phyloP scores from a whole-genome alignment of 768 basidiomycete species.

The Kwoniella sp. region DNA sequence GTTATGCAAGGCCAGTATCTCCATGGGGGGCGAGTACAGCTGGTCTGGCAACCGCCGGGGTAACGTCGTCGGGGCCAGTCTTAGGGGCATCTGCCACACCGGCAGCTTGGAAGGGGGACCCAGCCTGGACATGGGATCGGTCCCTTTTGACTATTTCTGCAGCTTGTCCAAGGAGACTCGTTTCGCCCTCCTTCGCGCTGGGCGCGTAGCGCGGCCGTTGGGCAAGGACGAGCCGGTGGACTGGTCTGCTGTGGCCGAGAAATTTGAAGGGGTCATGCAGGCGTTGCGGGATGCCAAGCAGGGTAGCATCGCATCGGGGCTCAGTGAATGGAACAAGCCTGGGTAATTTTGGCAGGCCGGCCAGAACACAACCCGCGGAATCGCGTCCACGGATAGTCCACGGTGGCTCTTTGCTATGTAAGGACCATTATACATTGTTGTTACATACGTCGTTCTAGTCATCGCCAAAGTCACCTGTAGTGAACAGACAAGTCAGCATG shows the following conservation, averaged over 20 bases:
- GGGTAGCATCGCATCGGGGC: too few relatives aligned
- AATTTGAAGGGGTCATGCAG: slow-evolving; percentile 1
- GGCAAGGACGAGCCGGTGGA: neutral
- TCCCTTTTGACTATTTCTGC: slow-evolving; percentile 6
- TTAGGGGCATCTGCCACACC: too few relatives aligned
- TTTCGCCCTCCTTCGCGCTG: slow-evolving; percentile 7
- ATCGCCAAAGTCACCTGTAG: slow-evolving; percentile 31
- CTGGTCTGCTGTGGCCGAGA: slow-evolving; percentile 7
- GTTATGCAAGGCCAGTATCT: neutral
- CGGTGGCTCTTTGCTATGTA: too few relatives aligned
- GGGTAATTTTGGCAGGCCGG: neutral
- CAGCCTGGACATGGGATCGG: slow-evolving; percentile 4
- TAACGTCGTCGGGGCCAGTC: too few relatives aligned
- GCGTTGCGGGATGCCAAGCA: too few relatives aligned
- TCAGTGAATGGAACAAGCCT: too few relatives aligned
- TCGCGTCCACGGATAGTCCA: neutral
- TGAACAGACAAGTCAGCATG: neutral
- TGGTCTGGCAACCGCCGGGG: too few relatives aligned
- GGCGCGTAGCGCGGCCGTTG: neutral
- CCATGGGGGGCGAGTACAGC: slow-evolving; percentile 9
- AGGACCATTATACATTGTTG: neutral
- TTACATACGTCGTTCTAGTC: slow-evolving; percentile 13
- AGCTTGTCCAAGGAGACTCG: slow-evolving; percentile 1
- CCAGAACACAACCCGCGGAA: too few relatives aligned
- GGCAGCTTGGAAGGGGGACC: slow-evolving; percentile 2